Base-by-base conservation (phyloP, 2,329 filamentous ascomycete species). In the Scopulariopsis brevicaulis region DNA sequence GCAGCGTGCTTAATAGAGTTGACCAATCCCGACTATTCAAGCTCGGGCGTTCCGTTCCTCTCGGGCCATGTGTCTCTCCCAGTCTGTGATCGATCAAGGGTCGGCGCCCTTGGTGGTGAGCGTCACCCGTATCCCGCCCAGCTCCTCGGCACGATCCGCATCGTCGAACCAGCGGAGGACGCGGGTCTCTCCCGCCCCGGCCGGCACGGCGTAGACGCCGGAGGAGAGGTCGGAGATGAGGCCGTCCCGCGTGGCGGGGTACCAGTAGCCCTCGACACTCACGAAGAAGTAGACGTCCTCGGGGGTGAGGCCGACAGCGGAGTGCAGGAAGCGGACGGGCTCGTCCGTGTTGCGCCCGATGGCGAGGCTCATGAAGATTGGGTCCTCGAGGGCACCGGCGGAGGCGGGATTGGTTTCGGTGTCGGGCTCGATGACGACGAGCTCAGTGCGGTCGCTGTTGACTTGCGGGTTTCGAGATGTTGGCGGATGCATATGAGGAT, bases 331-430 rank as follows among this genome's bases (percentile, higher is more conserved):
- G 59, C 56, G 58, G 12, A 62, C 32, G 37, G 59, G 55, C 15
- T 58, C 58, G 25, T 28, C 6, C 40, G 64, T 59, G 28, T 37
- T 56, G 18, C 60, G 50, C 3, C 15, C 50, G 53, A 59, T 57
- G 59, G 62, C 61, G 58, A 60, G 54, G 32, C 57, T 59, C 15
- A 65, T 61, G 58, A 65, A 65, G 34, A 60, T 63, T 15, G 62
- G 59, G 46, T 60, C 40, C 4, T 61, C 57, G 25, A 63, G 50
- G 11, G 25, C 24, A 3, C 22, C 46, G 34, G 35, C 53, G 18
- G 28, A 14, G 22, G 35, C 6, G 12, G 58, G 35, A 43, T 54
- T 56, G 15, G 24, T 52, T 2, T 46, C 46, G 18, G 6, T 10
- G 37, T 58, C 55, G 34, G 28, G 18, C n/a, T 57, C 28, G 53